Base-by-base conservation (phyloP, 768 basidiomycete genomes). In the Suillus discolor region DNA sequence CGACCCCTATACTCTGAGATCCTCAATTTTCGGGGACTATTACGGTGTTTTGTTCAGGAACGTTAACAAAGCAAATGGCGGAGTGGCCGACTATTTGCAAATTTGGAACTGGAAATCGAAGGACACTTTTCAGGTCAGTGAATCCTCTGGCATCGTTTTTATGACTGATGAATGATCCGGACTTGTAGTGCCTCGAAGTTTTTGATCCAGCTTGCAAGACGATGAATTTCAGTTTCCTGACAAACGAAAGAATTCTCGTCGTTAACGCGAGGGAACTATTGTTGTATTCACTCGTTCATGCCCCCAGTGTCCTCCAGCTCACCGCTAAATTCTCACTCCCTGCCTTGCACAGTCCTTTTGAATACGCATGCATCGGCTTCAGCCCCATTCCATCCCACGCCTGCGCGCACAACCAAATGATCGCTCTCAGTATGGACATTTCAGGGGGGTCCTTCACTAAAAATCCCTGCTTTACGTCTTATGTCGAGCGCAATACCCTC, bases 271-370 rank as follows among this genome's bases (percentile, higher is more conserved):
- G 15, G n/a, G n/a, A 38, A 15, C 13, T 57, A 15, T 8, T 13
- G n/a, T 15, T 57, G 3, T 57, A 57, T 34, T 57, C 55, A n/a
- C 55, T 57, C 12, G n/a, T 57, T 9, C 6, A 57, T 13, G 38
- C 55, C 12, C 1, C 55, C 34, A 38, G 38, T 15, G n/a, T 12
- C n/a, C n/a, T 38, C 36, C 57, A 57, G n/a, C 36, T 39, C 8
- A 57, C 38, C n/a, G n/a, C 38, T 4, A 23, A 39, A 57, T 57
- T 39, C 13, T 23, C 57, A n/a, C 57, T 57, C 57, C 57, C 57
- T 39, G 13, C 36, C 13, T 23, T 57, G 31, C 38, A 23, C 9
- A 15, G 11, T 18, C 4, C n/a, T 2, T 57, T 15, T 8, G 55
- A n/a, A n/a, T n/a, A 20, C 12, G 8, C 6, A 38, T 23, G 6